A percentile compares a stretch with the other conserved stretches of the same genome.
Evolutionary conservation across 2,329 filamentous ascomycete species (phyloP).

Genomic region (Fusarium hainanense): DNA sequence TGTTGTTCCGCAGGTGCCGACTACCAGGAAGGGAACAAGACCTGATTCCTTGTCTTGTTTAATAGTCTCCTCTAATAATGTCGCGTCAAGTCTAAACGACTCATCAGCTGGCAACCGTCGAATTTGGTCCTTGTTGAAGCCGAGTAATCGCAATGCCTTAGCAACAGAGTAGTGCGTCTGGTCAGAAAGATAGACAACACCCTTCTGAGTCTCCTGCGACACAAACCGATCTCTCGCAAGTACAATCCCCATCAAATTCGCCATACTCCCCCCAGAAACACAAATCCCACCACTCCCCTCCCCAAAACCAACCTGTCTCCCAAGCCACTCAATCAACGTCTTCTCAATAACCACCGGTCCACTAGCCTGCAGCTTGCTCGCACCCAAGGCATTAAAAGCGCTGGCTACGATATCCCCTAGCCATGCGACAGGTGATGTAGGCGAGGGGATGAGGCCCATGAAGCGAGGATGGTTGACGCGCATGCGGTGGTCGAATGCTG

Average conservation of each 20-base stretch:
- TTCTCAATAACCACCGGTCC: slow-evolving; percentile 42
- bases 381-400: slow-evolving; percentile 39
- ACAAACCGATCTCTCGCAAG: slow-evolving; percentile 36
- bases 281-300: slow-evolving; percentile 31
- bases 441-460: slow-evolving; percentile 42
- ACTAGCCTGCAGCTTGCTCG: slow-evolving; percentile 36
- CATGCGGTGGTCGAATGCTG: slow-evolving; percentile 22
- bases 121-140: slow-evolving; percentile 4
- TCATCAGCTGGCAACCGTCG: background rate
- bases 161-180: slow-evolving; percentile 27
- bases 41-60: slow-evolving; percentile 1
- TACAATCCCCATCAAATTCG: slow-evolving; percentile 41
- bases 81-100: background rate
- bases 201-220: slow-evolving; percentile 3
- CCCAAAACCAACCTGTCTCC: slow-evolving; percentile 23
- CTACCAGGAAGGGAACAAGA: slow-evolving; percentile 16
- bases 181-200: slow-evolving; percentile 7
- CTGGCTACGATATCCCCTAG: slow-evolving; percentile 36
- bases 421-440: slow-evolving; percentile 39
- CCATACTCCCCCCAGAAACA: slow-evolving; percentile 45
- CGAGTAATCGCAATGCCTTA: slow-evolving; percentile 15
- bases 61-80: fast-evolving
- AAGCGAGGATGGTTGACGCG: slow-evolving; percentile 32
- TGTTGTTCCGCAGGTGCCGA: slow-evolving; percentile 32
- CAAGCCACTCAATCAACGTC: slow-evolving; percentile 41